Base-by-base conservation (phyloP, 305 asterid species). In the Coffea humblotiana region DNA sequence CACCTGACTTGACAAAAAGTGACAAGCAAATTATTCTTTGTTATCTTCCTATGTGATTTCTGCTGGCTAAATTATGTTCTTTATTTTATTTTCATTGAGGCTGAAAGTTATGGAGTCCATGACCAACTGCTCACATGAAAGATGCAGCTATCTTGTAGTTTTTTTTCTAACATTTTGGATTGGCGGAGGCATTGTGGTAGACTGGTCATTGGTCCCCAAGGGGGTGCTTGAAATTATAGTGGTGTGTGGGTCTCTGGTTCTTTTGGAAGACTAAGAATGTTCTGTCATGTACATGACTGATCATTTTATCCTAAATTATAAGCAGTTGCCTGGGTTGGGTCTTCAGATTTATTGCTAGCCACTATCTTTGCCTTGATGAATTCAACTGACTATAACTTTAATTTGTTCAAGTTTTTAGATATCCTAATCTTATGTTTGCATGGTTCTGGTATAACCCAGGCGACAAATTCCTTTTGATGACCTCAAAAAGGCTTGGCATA, bases 401-500 rank as follows among this genome's bases (percentile, higher is more conserved):
- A 51, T 49, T 16, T 51, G 12, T 78, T 68, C 6, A 21, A 45
- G 37, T 48, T 52, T 52, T 9, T 0, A 14, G 21, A 40, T 65
- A 61, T 69, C 51, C 45, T 78, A 77, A 81, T 80, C 45, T 14
- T 74, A 16, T 71, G 35, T 71, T 51, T 71, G 43, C 76, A 56
- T 66, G 69, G 37, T 73, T 61, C 37, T 67, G n/a, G 18, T 71
- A 37, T 1, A n/a, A 54, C 29, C 43, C 90, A 94, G 98, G 87
- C 89, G 92, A 65, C 92, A 75, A 77, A 90, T 95, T 79, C 99
- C 98, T 64, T 80, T 74, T 35, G 99, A 91, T 82, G 99, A 94
- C 60, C 80, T 95, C 79, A 91, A 91, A 91, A 87, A 91, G 90
- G 91, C 97, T 95, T 29, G 98, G 98, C 56, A 95, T 94, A 79